Evolutionary conservation across 352 stramenopile genomes (phyloP), one percentile per base, ranked within the genome.

Genomic region (Phytophthora cactorum): DNA sequence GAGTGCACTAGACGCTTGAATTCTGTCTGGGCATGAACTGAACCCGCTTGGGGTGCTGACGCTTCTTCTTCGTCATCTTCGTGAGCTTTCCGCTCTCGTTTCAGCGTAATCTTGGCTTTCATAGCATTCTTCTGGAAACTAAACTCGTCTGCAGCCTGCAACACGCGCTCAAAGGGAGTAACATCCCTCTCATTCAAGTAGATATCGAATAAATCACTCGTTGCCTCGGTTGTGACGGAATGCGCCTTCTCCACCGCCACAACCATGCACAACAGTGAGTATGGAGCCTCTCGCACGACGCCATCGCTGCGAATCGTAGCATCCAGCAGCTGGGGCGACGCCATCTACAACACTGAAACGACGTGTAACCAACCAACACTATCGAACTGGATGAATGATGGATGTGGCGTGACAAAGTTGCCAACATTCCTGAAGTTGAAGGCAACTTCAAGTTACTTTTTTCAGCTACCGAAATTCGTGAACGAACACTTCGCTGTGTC

Each of bases 211-310:
- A 68, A 6, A 32, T 43, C 51, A 17, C 28, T 22, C 1, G 11
- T 46, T 57, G 28, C 10, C 29, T 31, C 51, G n/a, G 27, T 22
- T 47, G 41, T 28, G 1, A 41, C 17, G 22, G 14, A 14, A 44
- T 52, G 52, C 31, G 58, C 62, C 39, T 52, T 62, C 46, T 75
- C 62, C 34, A 75, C 56, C 5, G 67, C 62, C n/a, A 51, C 32
- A n/a, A 66, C 52, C 44, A 75, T 67, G 17, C 67, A 71, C 22
- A 71, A 39, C 29, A 75, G 14, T 15, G 62, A 64, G 31, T 75
- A 75, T 6, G 67, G 55, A 50, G 52, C 62, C 17, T 68, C 67
- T 55, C 45, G 62, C 57, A 68, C 56, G 17, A 9, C 28, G 41
- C 67, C 67, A 68, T 70, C 67, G 39, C 15, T 46, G 32, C 8